Evolutionary conservation across 2,329 filamentous ascomycete genomes (phyloP), one percentile per base, ranked within the genome.

Genomic region (Macrophomina phaseolina): DNA sequence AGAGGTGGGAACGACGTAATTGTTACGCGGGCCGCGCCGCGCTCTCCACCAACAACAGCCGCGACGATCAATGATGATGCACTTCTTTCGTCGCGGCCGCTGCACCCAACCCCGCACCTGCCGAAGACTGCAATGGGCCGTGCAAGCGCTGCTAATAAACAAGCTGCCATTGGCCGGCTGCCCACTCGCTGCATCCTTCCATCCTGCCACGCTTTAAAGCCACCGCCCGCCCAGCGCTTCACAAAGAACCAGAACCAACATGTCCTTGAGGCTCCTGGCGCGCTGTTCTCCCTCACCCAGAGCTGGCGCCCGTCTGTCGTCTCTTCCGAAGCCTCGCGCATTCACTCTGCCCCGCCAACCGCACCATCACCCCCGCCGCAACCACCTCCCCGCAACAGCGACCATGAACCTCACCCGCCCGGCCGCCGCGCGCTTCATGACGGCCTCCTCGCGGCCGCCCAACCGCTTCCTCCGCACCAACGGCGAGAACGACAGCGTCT

Each of bases 401-500:
- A 40, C 18, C 18, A 58, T 58, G 53, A 38, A 58, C 23, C 53
- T 58, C 38, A 58, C 53, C 12, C 53, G 53, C 0, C 53, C 53
- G 2, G 4, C 53, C n/a, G 36, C 36, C 38, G 34, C 38, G 36
- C 53, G 53, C 53, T 58, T 42, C 53, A 23, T 30, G 11, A 58
- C 53, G 5, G 38, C 53, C 38, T 45, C 53, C 18, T 42, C 53
- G n/a, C 36, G 38, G 11, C 53, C 53, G 6, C 36, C 53, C 23
- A 42, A 58, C 38, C 5, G 14, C 36, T 46, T 48, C 68, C 76
- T 79, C 70, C 74, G 78, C 48, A 86, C 85, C 4, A 85, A 84
- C 0, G 85, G 85, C 42, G 75, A 78, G 18, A 82, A 78, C 3
- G 82, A 85, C 62, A 72, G 86, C 0, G 85, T 87, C 23, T 88